Percentiles rank a stretch among this genome's conserved stretches.
phyloP scores from a whole-genome alignment of 192 early-diverging fungal genomes.

The Podila clonocystis region DNA sequence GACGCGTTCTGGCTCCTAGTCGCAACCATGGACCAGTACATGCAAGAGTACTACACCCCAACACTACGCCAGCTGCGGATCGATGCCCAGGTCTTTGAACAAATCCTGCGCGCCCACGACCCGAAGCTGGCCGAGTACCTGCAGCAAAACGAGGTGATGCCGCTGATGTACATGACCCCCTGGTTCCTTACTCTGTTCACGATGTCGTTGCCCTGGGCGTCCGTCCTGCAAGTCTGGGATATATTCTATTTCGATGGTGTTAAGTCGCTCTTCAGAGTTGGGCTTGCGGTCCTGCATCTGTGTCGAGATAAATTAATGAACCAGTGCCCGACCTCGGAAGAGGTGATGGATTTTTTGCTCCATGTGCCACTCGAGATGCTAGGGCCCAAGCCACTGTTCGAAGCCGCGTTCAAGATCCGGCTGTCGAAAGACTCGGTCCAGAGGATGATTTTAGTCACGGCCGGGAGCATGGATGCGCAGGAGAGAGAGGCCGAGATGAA shows the following conservation, averaged over 20 bases:
- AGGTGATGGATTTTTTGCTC: slow-evolving; percentile 79
- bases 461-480: slow-evolving; percentile 32
- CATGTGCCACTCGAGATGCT: slow-evolving; percentile 79
- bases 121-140: slow-evolving; percentile 76
- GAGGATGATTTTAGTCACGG: slow-evolving; percentile 40
- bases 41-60: slow-evolving; percentile 84
- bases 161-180: slow-evolving; percentile 91
- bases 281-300: slow-evolving; percentile 78
- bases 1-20: slow-evolving; percentile 92
- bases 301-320: slow-evolving; percentile 71
- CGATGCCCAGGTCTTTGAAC: slow-evolving; percentile 87
- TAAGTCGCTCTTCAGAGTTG: slow-evolving; percentile 86
- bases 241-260: slow-evolving; percentile 87
- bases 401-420: slow-evolving; percentile 75
- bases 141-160: slow-evolving; percentile 78
- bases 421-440: slow-evolving; percentile 55
- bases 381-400: slow-evolving; percentile 71
- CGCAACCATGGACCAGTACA: slow-evolving; percentile 74
- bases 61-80: slow-evolving; percentile 78
- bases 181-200: slow-evolving; percentile 97
- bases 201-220: slow-evolving; percentile 85
- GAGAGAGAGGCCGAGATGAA: slow-evolving; percentile 5
- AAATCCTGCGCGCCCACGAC: slow-evolving; percentile 74
- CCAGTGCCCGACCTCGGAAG: slow-evolving; percentile 80
- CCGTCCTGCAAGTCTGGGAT: slow-evolving; percentile 93